These are phyloP conservation scores for Dentipellis sp. DNA, from an alignment of 768 basidiomycete genomes.

Conservation along the genomic window DNA sequence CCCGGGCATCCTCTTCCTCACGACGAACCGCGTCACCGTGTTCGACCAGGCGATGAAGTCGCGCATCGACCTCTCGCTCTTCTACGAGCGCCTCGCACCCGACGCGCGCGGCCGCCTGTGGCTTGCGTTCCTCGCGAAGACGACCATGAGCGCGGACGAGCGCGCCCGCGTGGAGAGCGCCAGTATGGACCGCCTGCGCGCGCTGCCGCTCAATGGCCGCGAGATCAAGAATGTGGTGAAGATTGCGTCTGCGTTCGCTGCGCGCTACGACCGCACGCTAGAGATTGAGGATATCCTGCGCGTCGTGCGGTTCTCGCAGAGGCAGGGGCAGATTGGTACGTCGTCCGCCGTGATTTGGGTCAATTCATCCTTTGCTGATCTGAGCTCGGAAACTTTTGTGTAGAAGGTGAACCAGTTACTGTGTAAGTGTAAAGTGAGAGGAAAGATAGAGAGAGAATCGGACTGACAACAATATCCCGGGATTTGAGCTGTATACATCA, in stretches of 20 bases:
- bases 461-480: too few species aligned
- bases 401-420: too few species aligned
- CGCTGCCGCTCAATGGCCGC: conserved; percentile 13
- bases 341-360: too few species aligned
- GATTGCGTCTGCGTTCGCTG: conserved; percentile 16
- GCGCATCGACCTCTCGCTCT: conserved; percentile 15
- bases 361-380: too few species aligned
- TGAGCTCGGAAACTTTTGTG: too few species aligned
- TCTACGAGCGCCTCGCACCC: conserved; percentile 15
- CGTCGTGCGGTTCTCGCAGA: not conserved
- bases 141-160: conserved; percentile 2
- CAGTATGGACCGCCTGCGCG: conserved; percentile 8
- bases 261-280: not conserved
- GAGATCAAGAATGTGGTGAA: conserved; percentile 20
- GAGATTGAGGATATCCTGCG: not conserved
- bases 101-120: conserved; percentile 13
- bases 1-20: conserved; percentile 27
- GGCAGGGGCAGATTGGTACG: not conserved
- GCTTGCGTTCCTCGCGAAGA: conserved; percentile 14
- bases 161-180: not conserved
- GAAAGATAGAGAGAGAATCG: too few species aligned
- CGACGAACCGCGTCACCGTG: conserved; percentile 23
- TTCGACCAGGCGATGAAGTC: conserved; percentile 20
- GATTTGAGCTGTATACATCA: too few species aligned
- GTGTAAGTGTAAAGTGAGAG: too few species aligned